These are phyloP conservation scores for Volutella citrinella DNA, from an alignment of 2,329 filamentous ascomycete genomes.

Conservation along the genomic window DNA sequence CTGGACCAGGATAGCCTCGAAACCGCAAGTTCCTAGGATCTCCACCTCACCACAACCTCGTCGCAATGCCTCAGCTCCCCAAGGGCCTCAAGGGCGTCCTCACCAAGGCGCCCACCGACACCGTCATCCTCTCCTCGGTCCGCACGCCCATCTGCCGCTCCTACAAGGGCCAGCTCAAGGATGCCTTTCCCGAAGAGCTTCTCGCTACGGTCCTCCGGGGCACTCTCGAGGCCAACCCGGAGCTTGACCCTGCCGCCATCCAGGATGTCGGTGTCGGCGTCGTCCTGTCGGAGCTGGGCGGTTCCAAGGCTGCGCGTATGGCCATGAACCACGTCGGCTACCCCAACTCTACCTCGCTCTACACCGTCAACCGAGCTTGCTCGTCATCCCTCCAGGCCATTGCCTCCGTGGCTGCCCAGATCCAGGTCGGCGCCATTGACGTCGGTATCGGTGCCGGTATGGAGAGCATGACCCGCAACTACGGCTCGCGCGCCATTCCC, in stretches of 20 bases:
- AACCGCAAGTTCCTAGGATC: too few relatives aligned
- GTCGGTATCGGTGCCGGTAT: constrained; percentile 82
- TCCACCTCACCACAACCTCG: neutral
- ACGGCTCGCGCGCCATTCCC: constrained; percentile 80
- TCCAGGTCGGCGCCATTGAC: constrained; percentile 70
- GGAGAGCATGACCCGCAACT: constrained; percentile 96
- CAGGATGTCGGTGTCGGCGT: constrained; percentile 85
- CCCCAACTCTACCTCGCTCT: constrained; percentile 68
- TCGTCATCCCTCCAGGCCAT: constrained; percentile 75
- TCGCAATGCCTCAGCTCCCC: constrained; percentile 20
- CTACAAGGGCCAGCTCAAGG: constrained; percentile 79
- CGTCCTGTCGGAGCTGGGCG: constrained; percentile 86
- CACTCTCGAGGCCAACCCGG: constrained; percentile 59
- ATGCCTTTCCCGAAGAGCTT: constrained; percentile 88
- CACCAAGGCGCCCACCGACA: constrained; percentile 73
- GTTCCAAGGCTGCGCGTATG: constrained; percentile 88
- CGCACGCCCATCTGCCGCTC: constrained; percentile 83
- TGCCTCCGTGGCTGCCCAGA: constrained; percentile 69
- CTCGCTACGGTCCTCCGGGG: constrained; percentile 60
- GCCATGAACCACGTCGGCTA: constrained; percentile 82
- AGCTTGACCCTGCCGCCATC: constrained; percentile 61
- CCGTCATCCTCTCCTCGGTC: constrained; percentile 86
- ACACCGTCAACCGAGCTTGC: constrained; percentile 88
- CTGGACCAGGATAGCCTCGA: too few relatives aligned
- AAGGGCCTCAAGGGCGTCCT: constrained; percentile 71